These are phyloP conservation scores for Albugo candida DNA, from an alignment of 352 stramenopile species.

Conservation along the genomic window DNA sequence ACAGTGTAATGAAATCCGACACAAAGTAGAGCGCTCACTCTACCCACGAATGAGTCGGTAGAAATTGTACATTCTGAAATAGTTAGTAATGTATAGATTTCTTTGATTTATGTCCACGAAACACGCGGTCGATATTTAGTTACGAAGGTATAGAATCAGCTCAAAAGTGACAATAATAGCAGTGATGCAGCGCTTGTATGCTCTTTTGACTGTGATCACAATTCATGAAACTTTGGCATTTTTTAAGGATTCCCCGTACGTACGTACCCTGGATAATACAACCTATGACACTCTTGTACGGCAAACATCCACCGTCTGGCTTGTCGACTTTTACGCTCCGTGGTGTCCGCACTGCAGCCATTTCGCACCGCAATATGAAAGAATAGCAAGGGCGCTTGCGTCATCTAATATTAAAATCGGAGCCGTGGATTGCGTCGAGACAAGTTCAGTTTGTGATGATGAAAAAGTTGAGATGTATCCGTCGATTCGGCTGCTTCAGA, in stretches of 20 bases:
- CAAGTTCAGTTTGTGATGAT: conserved; percentile 28
- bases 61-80: too few relatives aligned
- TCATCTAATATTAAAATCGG: conserved; percentile 36
- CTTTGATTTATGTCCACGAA: too few relatives aligned
- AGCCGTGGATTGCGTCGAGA: conserved; percentile 53
- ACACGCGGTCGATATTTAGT: too few relatives aligned
- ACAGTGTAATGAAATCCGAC: too few relatives aligned
- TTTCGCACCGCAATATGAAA: conserved; percentile 57
- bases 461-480: conserved; percentile 50
- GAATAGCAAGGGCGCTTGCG: conserved; percentile 44
- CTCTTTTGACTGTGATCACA: too few relatives aligned
- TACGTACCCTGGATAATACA: conserved; percentile 17
- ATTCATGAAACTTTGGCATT: conserved; percentile 8
- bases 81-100: too few relatives aligned
- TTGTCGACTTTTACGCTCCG: conserved; percentile 73
- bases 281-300: conserved; percentile 28
- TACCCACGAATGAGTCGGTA: too few relatives aligned
- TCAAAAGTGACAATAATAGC: too few relatives aligned
- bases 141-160: too few relatives aligned
- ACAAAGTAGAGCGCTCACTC: too few relatives aligned
- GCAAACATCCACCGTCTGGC: conserved; percentile 32
- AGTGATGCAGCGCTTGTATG: too few relatives aligned
- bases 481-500: conserved; percentile 49
- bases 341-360: conserved; percentile 70
- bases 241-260: conserved; percentile 48